Base-by-base conservation (phyloP, 2,329 filamentous ascomycete genomes). In the Colletotrichum sp. region DNA sequence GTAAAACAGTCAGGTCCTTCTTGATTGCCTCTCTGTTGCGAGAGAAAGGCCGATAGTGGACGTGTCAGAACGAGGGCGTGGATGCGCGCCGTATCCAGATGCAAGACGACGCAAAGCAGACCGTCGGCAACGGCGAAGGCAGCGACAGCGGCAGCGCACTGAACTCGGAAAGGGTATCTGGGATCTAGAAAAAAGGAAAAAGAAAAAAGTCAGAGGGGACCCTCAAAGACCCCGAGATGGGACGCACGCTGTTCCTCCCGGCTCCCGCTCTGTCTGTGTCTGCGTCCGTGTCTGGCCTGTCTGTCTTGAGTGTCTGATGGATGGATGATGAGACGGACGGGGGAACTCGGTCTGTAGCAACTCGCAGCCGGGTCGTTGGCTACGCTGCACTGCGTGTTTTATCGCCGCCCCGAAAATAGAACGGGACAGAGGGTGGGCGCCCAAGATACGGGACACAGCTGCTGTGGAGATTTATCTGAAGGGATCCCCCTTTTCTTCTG, bases 331-430 rank as follows among this genome's bases (percentile, higher is more conserved):
- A 73, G 74, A 76, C 70, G 70, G 70, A 63, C 59, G 59, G 65
- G 70, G 64, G 74, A 43, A 63, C 48, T 59, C 60, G 68, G 59
- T 71, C 67, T 66, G 67, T 71, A 32, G 60, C 67, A 65, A 71
- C 60, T 52, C 34, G 48, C 59, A 48, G 67, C 67, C 60, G 43
- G 63, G 55, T 61, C 70, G 65, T 15, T 61, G 36, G 43, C 60
- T 28, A 32, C 73, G 73, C 55, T 65, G 70, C 74, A 73, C 57
- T 60, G 70, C 64, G 70, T 65, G 74, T 74, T 76, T 76, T 71
- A 66, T 74, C 70, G 74, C 74, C 65, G 43, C 63, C 69, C 70
- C 74, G 70, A 74, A 76, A 76, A 76, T 76, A 76, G 70, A 76
- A 69, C 65, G 70, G 59, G 63, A 59, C 43, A 67, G 63, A 13